Percentiles rank a stretch among this genome's conserved stretches.
phyloP scores from a whole-genome alignment of 345 rosid species.

The Populus euphratica region DNA sequence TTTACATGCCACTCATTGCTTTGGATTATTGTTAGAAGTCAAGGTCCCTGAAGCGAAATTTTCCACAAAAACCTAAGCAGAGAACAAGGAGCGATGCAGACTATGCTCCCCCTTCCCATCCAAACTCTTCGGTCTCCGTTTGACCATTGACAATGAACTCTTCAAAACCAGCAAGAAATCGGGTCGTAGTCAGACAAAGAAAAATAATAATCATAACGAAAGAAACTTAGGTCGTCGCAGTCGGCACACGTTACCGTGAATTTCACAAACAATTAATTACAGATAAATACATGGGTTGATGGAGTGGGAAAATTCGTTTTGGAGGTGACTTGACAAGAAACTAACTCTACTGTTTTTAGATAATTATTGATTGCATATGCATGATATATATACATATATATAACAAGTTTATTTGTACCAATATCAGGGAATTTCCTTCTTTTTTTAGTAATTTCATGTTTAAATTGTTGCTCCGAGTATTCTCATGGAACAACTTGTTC shows the following conservation, averaged over 20 bases:
- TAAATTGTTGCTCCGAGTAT: too few species aligned
- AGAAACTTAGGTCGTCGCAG: conserved; percentile 21
- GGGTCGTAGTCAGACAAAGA: conserved; percentile 3
- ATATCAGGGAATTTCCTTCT: too few species aligned
- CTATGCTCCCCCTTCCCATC: not conserved
- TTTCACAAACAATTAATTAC: not conserved
- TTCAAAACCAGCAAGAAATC: conserved; percentile 29
- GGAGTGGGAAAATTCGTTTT: too few species aligned
- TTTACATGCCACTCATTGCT: not conserved
- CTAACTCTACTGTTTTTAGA: too few species aligned
- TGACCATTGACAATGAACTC: not conserved
- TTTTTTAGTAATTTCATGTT: too few species aligned
- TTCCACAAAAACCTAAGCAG: not conserved
- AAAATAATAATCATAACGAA: too few species aligned
- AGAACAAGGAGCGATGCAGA: not conserved
- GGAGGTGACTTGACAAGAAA: too few species aligned
- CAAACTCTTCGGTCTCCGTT: not conserved
- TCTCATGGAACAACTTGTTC: not conserved
- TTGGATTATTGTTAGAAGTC: not conserved
- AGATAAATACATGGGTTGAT: too few species aligned
- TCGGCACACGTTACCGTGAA: conserved; percentile 19
- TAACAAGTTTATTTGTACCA: too few species aligned
- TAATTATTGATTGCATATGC: too few species aligned
- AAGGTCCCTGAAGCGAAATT: not conserved
- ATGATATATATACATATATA: too few species aligned